Conservation (phyloP, 805 yeast species). For the Candida adriatica region DNA sequence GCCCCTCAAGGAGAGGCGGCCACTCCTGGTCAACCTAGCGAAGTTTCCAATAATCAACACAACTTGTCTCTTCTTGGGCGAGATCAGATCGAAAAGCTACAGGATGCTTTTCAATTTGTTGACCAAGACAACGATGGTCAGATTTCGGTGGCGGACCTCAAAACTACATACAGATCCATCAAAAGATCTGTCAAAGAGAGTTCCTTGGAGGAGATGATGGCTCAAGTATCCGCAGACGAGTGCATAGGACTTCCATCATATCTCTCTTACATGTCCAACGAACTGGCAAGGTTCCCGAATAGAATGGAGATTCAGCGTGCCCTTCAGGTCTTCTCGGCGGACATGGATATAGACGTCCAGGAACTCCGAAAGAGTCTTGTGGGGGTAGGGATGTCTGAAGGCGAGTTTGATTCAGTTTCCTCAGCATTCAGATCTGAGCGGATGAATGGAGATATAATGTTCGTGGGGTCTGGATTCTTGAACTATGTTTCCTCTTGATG, state of each 20-base stretch:
- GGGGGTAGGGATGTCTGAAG: conserved; percentile 31
- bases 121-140: conserved; percentile 78
- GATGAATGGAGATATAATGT: conserved; percentile 50
- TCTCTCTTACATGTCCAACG: conserved; percentile 53
- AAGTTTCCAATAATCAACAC: too few species aligned
- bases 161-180: conserved; percentile 42
- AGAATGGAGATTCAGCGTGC: conserved; percentile 51
- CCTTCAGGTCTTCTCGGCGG: conserved; percentile 42
- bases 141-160: conserved; percentile 50
- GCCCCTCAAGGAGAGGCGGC: too few species aligned
- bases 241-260: conserved; percentile 52
- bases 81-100: conserved; percentile 56
- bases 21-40: too few species aligned
- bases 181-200: conserved; percentile 39
- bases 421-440: conserved; percentile 47
- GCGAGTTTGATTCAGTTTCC: conserved; percentile 44
- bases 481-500: neutral
- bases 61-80: conserved; percentile 43
- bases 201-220: conserved; percentile 41
- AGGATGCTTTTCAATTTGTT: conserved; percentile 71
- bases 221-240: conserved; percentile 23
- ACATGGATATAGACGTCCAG: conserved; percentile 39
- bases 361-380: conserved; percentile 44
- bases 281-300: conserved; percentile 44
- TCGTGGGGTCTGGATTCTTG: conserved; percentile 38